Base-by-base conservation (phyloP, 192 early-diverging fungal genomes). In the Backusella parvicylindrica region DNA sequence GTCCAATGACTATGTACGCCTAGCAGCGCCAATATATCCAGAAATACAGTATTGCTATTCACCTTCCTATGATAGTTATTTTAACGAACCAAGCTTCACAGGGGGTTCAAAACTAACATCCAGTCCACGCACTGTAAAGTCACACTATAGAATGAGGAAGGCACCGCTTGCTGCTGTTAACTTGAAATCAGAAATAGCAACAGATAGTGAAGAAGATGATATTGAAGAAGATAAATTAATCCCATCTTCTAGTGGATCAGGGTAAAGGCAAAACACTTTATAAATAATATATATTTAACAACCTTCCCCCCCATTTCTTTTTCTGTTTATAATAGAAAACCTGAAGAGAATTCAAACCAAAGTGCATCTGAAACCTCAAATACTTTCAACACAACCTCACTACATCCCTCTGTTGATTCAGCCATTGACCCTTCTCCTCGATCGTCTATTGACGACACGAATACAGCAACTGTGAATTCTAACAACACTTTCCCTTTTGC, bases 1-100 rank as follows among this genome's bases (percentile, higher is more conserved):
- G 71, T 85, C 86, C 32, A 85, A 89, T 75, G 88, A 89, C 43
- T 89, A 89, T 72, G 86, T 89, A 72, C 86, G 86, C 43, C 77
- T 84, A 16, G 88, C 88, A 23, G 88, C 84, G 18, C 83, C 88
- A 32, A 68, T 75, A 50, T 89, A 88, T 56, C 86, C 85, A 6
- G 88, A 89, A 68, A 89, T 89, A 84, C 82, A 87, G 26, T 82
- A 79, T 18, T 87, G 86, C 72, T 86, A 87, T 72, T 89, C 88
- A 21, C 88, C 88, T 21, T 82, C 78, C 21, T 82, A 86, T 68
- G 82, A 77, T 38, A 56, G 31, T 5, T 31, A 31, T 18, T 21
- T 31, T 35, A 36, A 60, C 40, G 65, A 71, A 49, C 75, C 78
- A 49, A 77, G 79, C 73, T 60, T 60, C 26, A 75, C 75, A 65